A percentile compares a stretch with the other conserved stretches of the same genome.
These are phyloP conservation scores for Pseudotsuga menziesii DNA, from an alignment of 75 land plant genomes.

Conservation along the genomic window DNA sequence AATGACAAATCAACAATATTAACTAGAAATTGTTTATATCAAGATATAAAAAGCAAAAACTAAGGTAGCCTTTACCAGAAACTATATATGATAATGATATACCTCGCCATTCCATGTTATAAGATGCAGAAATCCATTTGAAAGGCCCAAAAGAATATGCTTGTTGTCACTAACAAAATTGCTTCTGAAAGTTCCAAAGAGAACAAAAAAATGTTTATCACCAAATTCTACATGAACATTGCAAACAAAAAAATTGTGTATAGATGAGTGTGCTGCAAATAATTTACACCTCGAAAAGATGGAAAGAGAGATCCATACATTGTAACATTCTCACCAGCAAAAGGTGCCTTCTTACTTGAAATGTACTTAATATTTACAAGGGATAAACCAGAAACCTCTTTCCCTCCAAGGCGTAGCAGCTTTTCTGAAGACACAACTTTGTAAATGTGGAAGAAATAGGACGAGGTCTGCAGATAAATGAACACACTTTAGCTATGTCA, in stretches of 20 bases:
- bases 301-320: conserved; percentile 44
- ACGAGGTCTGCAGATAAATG: conserved; percentile 70
- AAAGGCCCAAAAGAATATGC: conserved; percentile 74
- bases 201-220: conserved; percentile 6
- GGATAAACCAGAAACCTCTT: conserved; percentile 60
- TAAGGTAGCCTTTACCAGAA: background rate
- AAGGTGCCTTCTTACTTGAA: conserved; percentile 59
- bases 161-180: conserved; percentile 78
- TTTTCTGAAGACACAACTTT: conserved; percentile 54
- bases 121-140: conserved; percentile 60
- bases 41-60: background rate
- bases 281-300: conserved; percentile 2
- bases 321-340: conserved; percentile 45
- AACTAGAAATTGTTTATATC: background rate
- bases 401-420: conserved; percentile 65
- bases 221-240: background rate
- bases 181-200: conserved; percentile 46
- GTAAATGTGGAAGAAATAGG: conserved; percentile 61
- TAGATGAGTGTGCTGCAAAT: background rate
- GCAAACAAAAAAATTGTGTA: background rate
- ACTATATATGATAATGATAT: conserved; percentile 7
- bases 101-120: conserved; percentile 98
- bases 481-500: background rate
- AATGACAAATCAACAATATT: conserved; percentile 4
- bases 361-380: conserved; percentile 46